Evolutionary conservation across 495 filamentous ascomycete genomes (phyloP), one percentile per base, ranked within the genome.

Genomic region (Lineolata rhizophorae): DNA sequence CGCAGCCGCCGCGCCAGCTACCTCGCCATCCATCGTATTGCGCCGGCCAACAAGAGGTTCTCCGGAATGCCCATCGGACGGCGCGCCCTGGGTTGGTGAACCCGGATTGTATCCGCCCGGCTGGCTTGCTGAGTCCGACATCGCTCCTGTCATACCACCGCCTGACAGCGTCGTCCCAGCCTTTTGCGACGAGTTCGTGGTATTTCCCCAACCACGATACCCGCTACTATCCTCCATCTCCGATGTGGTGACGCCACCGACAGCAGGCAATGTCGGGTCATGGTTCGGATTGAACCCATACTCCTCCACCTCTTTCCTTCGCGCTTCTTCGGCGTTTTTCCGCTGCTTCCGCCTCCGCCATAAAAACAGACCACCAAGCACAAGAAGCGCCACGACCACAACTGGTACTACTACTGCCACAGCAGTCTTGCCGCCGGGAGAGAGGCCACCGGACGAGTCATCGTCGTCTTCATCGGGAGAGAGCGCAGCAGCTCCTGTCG

Each of bases 151-250:
- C 22, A n/a, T 6, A 14, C 77, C 53, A 18, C 72, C 72, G 35
- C 81, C 82, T 13, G 78, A 85, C 34, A 93, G 61, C 24, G 83
- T 90, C 20, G 80, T 92, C 6, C 82, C 91, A 5, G 72, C 63
- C 47, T 94, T 91, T 24, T 83, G 65, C 20, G 71, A 69, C n/a
- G 77, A 80, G 11, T 70, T 70, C 3, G 67, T 64, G 13, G 74
- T 79, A n/a, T 79, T 77, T 20, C 87, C 87, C 87, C 87, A 97
- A 37, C 87, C 87, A 46, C 87, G 65, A 50, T 97, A 97, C 18
- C 87, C 87, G 5, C 67, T 60, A 17, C 56, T 58, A 35, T 62
- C 67, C 35, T 80, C 76, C 61, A 41, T 58, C 35, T 53, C 48
- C 1, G 49, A 31, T 5, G 50, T 65, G 3, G 52, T 57, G 29